Conservation (phyloP, 1,284 basidiomycete species). For the Puccinia polysora region DNA sequence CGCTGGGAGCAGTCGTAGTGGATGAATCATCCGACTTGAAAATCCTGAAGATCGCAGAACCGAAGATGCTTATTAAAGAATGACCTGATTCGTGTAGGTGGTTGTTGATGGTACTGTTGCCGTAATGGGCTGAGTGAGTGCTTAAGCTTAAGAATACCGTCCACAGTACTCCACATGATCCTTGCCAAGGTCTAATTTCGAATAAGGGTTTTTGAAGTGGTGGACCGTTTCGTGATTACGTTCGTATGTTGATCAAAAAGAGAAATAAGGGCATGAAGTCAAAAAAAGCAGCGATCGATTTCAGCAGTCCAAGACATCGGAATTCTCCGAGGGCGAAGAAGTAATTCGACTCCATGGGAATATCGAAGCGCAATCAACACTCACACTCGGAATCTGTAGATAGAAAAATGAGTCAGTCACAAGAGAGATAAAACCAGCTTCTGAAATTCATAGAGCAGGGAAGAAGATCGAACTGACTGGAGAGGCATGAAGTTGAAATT, state of each 20-base stretch:
- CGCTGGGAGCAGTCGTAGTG: too few species aligned
- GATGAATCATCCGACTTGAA: not conserved
- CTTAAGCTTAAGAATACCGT: slow-evolving; percentile 36
- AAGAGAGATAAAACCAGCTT: not conserved
- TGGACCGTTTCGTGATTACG: too few species aligned
- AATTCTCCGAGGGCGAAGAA: not conserved
- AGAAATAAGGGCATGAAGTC: too few species aligned
- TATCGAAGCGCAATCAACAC: not conserved
- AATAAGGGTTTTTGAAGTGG: too few species aligned
- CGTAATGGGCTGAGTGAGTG: slow-evolving; percentile 4
- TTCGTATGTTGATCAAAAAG: too few species aligned
- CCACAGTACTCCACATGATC: slow-evolving; percentile 31
- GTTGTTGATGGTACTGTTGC: not conserved
- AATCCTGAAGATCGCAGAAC: not conserved
- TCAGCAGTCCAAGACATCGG: not conserved
- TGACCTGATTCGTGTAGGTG: not conserved
- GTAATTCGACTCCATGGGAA: not conserved
- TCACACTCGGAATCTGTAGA: slow-evolving; percentile 35
- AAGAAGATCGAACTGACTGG: slow-evolving; percentile 6
- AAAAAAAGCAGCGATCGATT: not conserved
- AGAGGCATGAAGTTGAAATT: slow-evolving; percentile 39
- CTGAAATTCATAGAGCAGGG: not conserved
- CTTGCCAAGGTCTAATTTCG: slow-evolving; percentile 36
- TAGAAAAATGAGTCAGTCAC: not conserved
- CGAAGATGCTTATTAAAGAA: too few species aligned